Evolutionary conservation across 345 rosid species (phyloP).

Genomic region (Isatis tinctoria): DNA sequence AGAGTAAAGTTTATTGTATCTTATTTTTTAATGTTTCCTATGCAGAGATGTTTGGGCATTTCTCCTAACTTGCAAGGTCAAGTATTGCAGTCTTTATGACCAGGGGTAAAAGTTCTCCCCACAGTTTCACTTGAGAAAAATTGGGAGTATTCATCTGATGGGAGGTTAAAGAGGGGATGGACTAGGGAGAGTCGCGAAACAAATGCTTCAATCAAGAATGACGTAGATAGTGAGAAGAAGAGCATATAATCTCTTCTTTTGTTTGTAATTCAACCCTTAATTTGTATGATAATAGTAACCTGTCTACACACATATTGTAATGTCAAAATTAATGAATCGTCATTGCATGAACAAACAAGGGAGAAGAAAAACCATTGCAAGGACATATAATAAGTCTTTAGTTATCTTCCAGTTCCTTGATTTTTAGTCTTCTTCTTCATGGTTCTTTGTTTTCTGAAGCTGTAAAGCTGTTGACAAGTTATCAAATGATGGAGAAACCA

Average conservation of each 20-base stretch:
- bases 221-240: slow-evolving; percentile 27
- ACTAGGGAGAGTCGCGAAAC: slow-evolving; percentile 90
- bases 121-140: slow-evolving; percentile 25
- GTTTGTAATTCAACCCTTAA: not conserved
- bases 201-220: slow-evolving; percentile 36
- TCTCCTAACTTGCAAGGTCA: slow-evolving; percentile 83
- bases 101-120: slow-evolving; percentile 61
- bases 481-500: slow-evolving; percentile 1
- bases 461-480: slow-evolving; percentile 1
- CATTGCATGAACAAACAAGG: not conserved
- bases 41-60: slow-evolving; percentile 99
- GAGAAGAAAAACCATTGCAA: not conserved
- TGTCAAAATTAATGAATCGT: not conserved
- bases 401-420: not conserved
- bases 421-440: slow-evolving; percentile 4
- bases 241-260: not conserved
- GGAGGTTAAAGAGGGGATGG: slow-evolving; percentile 95
- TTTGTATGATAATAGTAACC: not conserved
- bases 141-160: slow-evolving; percentile 94
- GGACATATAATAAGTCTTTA: not conserved
- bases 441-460: slow-evolving; percentile 3
- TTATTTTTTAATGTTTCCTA: slow-evolving; percentile 7
- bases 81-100: slow-evolving; percentile 95
- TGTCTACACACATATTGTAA: not conserved
- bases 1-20: not conserved